A percentile compares a stretch with the other conserved stretches of the same genome.
Evolutionary conservation across 2,329 filamentous ascomycete species (phyloP).

Genomic region (Xylaria sp.): DNA sequence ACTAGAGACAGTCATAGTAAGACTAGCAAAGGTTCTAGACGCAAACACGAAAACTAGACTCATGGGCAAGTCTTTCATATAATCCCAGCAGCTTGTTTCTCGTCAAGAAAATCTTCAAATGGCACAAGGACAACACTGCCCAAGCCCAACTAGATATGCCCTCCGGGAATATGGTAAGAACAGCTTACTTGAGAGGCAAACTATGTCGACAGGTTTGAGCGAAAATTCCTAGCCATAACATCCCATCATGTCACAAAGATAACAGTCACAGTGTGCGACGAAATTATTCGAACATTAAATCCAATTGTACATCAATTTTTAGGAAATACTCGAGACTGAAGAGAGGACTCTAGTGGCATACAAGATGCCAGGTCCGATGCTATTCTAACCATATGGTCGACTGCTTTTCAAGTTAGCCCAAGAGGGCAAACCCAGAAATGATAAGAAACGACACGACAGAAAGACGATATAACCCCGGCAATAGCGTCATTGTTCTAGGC

Average conservation of each 20-base stretch:
- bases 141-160: background rate
- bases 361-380: constrained; percentile 3
- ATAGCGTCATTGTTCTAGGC: constrained; percentile 42
- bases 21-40: background rate
- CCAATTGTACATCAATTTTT: constrained; percentile 3
- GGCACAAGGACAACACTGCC: background rate
- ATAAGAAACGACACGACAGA: constrained; percentile 43
- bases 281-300: background rate
- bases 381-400: constrained; percentile 1
- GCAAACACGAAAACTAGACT: background rate
- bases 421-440: background rate
- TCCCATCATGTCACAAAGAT: background rate
- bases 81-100: background rate
- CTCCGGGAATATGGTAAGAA: background rate
- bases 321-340: constrained; percentile 1
- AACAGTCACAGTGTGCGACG: background rate
- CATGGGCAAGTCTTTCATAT: background rate
- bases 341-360: background rate
- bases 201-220: background rate
- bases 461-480: constrained; percentile 39
- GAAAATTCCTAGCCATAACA: fast-evolving
- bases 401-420: background rate
- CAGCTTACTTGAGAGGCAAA: background rate
- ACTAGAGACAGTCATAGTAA: background rate
- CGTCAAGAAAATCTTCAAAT: background rate